Base-by-base conservation (phyloP, 805 yeast genomes). In the Starmerella geochares region DNA sequence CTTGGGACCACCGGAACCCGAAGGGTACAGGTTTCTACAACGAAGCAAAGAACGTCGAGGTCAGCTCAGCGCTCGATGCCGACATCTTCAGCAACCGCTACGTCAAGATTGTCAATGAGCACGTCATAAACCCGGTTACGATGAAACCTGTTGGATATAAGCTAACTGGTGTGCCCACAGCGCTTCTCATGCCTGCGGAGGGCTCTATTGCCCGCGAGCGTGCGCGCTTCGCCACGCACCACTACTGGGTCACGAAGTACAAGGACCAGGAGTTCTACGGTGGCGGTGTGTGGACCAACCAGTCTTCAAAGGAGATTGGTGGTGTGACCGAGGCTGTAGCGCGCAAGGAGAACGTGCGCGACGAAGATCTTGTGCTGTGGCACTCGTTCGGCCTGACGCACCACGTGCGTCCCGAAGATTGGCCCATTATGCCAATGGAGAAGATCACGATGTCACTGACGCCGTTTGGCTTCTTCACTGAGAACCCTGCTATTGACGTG, bases 391-490 rank as follows among this genome's bases (percentile, higher is more conserved):
- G 85, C 23, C 76, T 83, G 71, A 83, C 90, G 3, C 94, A 83
- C 65, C 76, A 82, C 60, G 57, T 54, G 29, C 76, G 84, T 58
- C 78, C 81, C 32, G 94, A 83, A 71, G 90, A 83, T 67, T 83
- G 83, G 81, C 92, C 92, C 46, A 87, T 83, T 42, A 83, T 83
- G 94, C 87, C 92, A 27, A 82, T 81, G 54, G 92, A 83, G 69
- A 78, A 77, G 55, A 79, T 82, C 69, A 75, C 71, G 55, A 79
- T 83, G 59, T 73, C 76, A 50, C 72, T 83, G 48, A 72, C 74
- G 40, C 94, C 94, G 43, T 70, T 75, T 59, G 83, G 84, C 46
- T 83, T 83, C 77, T 83, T 82, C 63, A 80, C 79, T 59, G 80
- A 71, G 65, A 84, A 84, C 68, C 94, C 94, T 19, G 87, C 84